Evolutionary conservation across 225 moss, liverwort and hornwort genomes (phyloP).

Genomic region (Bryoerythrophyllum caledonicum): DNA sequence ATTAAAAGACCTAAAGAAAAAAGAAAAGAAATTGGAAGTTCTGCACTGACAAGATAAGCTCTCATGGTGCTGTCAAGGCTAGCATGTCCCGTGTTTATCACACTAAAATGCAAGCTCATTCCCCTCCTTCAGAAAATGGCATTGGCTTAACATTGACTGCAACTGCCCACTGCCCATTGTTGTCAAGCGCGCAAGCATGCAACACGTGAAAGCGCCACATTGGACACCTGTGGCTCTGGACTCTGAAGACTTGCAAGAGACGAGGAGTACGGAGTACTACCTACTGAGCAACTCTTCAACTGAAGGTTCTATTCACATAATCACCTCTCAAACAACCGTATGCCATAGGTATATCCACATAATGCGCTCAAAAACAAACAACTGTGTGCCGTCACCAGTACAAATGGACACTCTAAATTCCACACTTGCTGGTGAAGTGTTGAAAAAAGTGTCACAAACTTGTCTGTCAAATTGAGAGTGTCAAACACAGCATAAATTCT

Average conservation of each 20-base stretch:
- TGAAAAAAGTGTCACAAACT: no score
- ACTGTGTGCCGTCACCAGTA: no score
- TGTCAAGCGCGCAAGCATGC: not conserved
- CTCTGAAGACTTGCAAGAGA: not conserved
- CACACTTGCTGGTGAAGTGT: no score
- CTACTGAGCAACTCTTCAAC: not conserved
- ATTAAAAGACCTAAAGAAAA: not conserved
- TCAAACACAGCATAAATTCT: no score
- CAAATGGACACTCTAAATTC: no score
- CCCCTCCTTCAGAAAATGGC: not conserved
- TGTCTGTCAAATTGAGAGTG: no score
- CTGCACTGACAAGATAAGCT: conserved; percentile 17
- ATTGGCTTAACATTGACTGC: not conserved
- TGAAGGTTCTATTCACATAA: conserved; percentile 12
- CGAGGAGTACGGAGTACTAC: conserved; percentile 1
- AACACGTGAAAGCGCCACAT: conserved; percentile 7
- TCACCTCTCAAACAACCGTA: not conserved
- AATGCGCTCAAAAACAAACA: no score
- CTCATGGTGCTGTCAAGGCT: conserved; percentile 1
- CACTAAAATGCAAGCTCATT: not conserved
- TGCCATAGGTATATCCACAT: no score
- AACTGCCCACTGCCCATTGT: not conserved
- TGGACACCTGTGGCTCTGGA: not conserved
- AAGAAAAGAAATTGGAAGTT: not conserved
- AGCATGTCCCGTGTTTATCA: not conserved